phyloP scores from a whole-genome alignment of 345 rosid genomes.

The Bruguiera sexangula region DNA sequence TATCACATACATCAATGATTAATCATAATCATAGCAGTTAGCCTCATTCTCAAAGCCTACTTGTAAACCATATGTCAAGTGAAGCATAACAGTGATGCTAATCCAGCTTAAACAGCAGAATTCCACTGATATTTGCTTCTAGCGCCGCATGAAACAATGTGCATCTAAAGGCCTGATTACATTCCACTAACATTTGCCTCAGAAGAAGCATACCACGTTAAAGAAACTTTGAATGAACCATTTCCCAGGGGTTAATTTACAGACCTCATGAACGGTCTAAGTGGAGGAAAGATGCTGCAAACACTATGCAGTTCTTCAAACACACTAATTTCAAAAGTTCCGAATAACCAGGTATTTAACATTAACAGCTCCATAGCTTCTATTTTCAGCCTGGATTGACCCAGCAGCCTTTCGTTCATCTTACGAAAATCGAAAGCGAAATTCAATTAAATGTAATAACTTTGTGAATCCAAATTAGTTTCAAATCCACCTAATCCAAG shows the following conservation, averaged over 20 bases:
- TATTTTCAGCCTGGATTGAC: too few relatives aligned
- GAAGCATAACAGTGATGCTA: background rate
- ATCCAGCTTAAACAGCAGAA: background rate
- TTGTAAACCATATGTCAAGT: background rate
- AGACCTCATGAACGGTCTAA: conserved; percentile 71
- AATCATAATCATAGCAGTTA: background rate
- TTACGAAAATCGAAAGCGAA: too few relatives aligned
- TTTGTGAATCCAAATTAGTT: too few relatives aligned
- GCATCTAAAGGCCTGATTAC: background rate
- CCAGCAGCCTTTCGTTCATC: too few relatives aligned
- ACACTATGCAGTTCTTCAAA: conserved; percentile 38
- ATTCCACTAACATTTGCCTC: too few relatives aligned
- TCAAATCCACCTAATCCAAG: too few relatives aligned
- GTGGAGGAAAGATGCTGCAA: conserved; percentile 59
- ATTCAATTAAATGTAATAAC: too few relatives aligned
- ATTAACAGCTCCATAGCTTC: too few relatives aligned
- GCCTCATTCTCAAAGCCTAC: background rate
- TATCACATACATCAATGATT: background rate
- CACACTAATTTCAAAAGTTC: conserved; percentile 7
- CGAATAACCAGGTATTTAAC: too few relatives aligned
- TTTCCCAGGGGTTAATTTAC: conserved; percentile 11
- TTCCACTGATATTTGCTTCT: background rate
- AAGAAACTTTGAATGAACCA: background rate
- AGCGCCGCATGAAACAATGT: background rate
- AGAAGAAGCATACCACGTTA: background rate